A percentile compares a stretch with the other conserved stretches of the same genome.
Conservation (phyloP, 1,139 yeast species). For the Taiozyma sp. region DNA sequence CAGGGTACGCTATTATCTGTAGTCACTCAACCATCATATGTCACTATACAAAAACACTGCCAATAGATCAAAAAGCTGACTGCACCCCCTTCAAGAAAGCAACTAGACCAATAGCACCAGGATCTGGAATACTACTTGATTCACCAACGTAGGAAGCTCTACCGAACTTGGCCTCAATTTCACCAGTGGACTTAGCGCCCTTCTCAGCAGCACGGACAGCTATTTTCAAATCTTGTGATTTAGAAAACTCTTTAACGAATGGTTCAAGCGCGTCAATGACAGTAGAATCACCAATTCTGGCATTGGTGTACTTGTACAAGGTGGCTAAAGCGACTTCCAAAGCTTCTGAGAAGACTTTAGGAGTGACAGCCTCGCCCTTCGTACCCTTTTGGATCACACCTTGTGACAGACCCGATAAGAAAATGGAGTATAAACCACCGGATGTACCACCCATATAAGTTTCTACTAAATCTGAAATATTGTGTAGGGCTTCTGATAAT, state of each 20-base stretch:
- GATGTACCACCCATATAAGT: slow-evolving; percentile 96
- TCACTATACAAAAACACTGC: no score
- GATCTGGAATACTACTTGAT: slow-evolving; percentile 67
- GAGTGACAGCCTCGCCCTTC: slow-evolving; percentile 30
- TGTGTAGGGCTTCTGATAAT: slow-evolving; percentile 51
- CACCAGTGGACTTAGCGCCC: slow-evolving; percentile 75
- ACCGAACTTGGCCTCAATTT: slow-evolving; percentile 82
- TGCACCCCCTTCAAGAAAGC: slow-evolving; percentile 56
- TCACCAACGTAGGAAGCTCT: slow-evolving; percentile 84
- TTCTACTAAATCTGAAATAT: slow-evolving; percentile 75
- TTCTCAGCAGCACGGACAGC: slow-evolving; percentile 68
- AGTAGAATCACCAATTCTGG: slow-evolving; percentile 88
- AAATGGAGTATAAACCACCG: slow-evolving; percentile 89
- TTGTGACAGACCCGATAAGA: slow-evolving; percentile 60
- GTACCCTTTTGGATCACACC: slow-evolving; percentile 34
- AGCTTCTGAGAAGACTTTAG: slow-evolving; percentile 37
- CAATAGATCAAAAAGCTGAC: slow-evolving; percentile 11
- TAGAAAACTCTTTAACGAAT: slow-evolving; percentile 59
- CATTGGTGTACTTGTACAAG: slow-evolving; percentile 77
- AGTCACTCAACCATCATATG: no score
- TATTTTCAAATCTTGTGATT: slow-evolving; percentile 43
- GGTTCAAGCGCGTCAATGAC: slow-evolving; percentile 87
- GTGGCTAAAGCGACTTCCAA: slow-evolving; percentile 52
- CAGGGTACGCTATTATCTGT: no score
- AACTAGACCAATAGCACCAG: slow-evolving; percentile 85